Base-by-base conservation (phyloP, 2,329 filamentous ascomycete genomes). In the Neopestalotiopsis sp. region DNA sequence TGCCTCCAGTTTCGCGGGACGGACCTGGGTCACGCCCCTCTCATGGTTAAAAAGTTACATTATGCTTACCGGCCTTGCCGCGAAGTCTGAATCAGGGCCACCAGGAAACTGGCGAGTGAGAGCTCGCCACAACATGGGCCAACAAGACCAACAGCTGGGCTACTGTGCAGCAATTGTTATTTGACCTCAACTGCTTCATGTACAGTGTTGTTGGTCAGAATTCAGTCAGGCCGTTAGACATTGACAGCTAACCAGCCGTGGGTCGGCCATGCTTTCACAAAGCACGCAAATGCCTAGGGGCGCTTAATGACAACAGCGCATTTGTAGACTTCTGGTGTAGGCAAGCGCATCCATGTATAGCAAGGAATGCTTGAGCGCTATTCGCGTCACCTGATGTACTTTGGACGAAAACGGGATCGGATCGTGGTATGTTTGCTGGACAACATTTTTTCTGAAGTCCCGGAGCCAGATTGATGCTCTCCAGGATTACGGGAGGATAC, bases 61-160 rank as follows among this genome's bases (percentile, higher is more conserved):
- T 34, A 40, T 20, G 59, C 30, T 62, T 62, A 40, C 59, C 59
- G 59, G 30, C 59, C 30, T 40, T 40, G 59, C 61, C 42, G 61
- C 61, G 32, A 24, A 17, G n/a, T 62, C 34, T 45, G 61, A 64
- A 45, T 64, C 61, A 64, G 61, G 34, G 12, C 38, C 20, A 14
- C 28, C 5, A 14, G 20, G 10, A 45, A 14, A 64, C 61, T n/a
- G 61, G 42, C 61, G 61, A 64, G 40, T 64, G 40, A 64, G 61
- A 64, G 40, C n/a, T 64, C 42, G 61, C 61, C 61, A 64, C 61
- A 64, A 64, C 40, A 59, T 24, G 45, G n/a, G 17, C 45, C 61
- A 64, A 64, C 40, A 34, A 20, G 45, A 10, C 45, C 45, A 53
- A 53, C 45, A 53, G 17, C 45, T 53, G 20, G 17, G 45, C 20